Conservation (phyloP, 768 basidiomycete species). For the Tricholoma sp. region DNA sequence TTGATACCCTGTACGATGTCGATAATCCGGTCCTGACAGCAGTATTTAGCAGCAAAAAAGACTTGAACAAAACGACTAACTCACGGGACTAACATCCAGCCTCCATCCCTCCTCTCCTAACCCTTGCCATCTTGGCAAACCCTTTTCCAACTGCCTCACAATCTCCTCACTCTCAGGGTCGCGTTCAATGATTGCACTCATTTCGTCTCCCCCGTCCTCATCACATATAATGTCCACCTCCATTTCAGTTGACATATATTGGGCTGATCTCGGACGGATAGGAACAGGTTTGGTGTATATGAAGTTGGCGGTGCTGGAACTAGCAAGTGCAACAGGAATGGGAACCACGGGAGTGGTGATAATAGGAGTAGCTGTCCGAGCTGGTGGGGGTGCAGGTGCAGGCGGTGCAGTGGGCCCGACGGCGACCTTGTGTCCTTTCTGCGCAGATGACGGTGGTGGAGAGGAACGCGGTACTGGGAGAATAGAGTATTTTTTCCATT, state of each 20-base stretch:
- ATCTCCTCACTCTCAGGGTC: constrained; percentile 72
- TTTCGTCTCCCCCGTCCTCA: constrained; percentile 34
- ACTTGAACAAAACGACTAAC: constrained; percentile 14
- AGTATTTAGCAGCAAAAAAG: not conserved
- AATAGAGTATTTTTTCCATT: constrained; percentile 65
- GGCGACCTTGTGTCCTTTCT: constrained; percentile 33
- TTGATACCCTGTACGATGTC: constrained; percentile 61
- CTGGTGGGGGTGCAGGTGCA: constrained; percentile 15
- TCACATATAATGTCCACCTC: constrained; percentile 59
- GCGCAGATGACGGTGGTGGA: constrained; percentile 53
- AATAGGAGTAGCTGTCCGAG: constrained; percentile 13
- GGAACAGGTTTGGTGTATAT: constrained; percentile 25
- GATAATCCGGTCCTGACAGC: constrained; percentile 45
- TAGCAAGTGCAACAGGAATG: constrained; percentile 20
- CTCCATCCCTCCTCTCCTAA: constrained; percentile 68
- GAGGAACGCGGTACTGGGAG: constrained; percentile 56
- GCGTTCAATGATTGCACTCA: constrained; percentile 34
- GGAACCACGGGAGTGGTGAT: constrained; percentile 2
- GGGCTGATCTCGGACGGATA: constrained; percentile 33
- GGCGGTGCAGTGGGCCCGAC: constrained; percentile 16
- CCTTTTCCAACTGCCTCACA: constrained; percentile 69
- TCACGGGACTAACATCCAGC: constrained; percentile 47
- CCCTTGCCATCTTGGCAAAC: constrained; percentile 68
- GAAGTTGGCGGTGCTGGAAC: constrained; percentile 20
- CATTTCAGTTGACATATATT: constrained; percentile 39